Percentiles rank a stretch among this genome's conserved stretches.
Evolutionary conservation across 2,329 filamentous ascomycete genomes (phyloP).

Genomic region (Neocatenulostroma microsporum): DNA sequence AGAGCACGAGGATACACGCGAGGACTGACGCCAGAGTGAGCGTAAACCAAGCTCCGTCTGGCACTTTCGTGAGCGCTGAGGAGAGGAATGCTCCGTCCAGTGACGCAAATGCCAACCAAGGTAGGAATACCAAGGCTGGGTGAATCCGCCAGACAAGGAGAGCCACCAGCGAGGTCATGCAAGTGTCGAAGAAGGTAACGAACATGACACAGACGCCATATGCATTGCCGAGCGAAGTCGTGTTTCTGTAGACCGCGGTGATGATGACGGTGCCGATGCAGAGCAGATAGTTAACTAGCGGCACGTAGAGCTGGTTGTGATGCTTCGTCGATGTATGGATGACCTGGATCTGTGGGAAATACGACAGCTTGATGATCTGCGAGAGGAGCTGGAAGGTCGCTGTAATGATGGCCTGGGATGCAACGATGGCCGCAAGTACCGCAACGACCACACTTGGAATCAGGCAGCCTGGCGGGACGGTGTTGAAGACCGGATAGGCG

Average conservation of each 20-base stretch:
- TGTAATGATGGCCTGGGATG: constrained; percentile 60
- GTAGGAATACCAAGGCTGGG: constrained; percentile 51
- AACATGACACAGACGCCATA: constrained; percentile 67
- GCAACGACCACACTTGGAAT: constrained; percentile 63
- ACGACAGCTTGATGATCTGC: constrained; percentile 64
- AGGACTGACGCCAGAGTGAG: constrained; percentile 57
- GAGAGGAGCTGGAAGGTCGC: constrained; percentile 59
- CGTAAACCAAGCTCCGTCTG: constrained; percentile 72
- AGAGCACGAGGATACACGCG: constrained; percentile 60
- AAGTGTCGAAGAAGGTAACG: constrained; percentile 70
- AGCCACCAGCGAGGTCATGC: constrained; percentile 63
- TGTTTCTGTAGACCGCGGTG: constrained; percentile 56
- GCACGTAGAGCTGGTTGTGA: constrained; percentile 70
- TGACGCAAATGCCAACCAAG: constrained; percentile 57
- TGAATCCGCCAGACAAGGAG: constrained; percentile 64
- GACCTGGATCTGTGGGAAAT: constrained; percentile 68
- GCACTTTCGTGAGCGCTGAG: constrained; percentile 63
- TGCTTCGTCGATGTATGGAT: constrained; percentile 63
- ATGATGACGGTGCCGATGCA: constrained; percentile 70
- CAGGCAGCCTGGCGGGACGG: constrained; percentile 58
- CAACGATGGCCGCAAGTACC: constrained; percentile 60
- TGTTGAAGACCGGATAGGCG: constrained; percentile 66
- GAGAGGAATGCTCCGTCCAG: constrained; percentile 65
- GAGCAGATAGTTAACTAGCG: constrained; percentile 67
- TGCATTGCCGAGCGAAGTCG: constrained; percentile 15